phyloP scores from a whole-genome alignment of 1,139 yeast genomes.

The Kurtzmaniella quercitrusa region DNA sequence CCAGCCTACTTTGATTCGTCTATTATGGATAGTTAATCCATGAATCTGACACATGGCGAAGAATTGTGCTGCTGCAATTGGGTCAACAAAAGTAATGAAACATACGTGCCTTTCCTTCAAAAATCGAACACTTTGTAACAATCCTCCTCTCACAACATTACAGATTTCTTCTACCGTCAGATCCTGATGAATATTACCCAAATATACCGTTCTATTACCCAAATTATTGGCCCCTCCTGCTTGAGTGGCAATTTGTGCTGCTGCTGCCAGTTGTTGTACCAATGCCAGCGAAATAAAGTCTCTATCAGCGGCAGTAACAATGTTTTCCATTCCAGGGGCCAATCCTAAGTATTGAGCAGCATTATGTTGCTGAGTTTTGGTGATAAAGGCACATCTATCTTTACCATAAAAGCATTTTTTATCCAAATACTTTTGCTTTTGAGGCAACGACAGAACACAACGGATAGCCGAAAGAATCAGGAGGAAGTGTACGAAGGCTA shows the following conservation, averaged over 20 bases:
- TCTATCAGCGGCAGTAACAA: conserved; percentile 76
- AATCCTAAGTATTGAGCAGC: conserved; percentile 94
- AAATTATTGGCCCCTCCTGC: conserved; percentile 76
- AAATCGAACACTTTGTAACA: conserved; percentile 68
- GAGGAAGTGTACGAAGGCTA: conserved; percentile 59
- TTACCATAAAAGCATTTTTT: conserved; percentile 59
- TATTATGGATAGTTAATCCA: conserved; percentile 74
- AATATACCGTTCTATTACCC: conserved; percentile 88
- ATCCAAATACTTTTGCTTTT: conserved; percentile 51
- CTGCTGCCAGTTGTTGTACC: conserved; percentile 66
- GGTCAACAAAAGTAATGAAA: conserved; percentile 87
- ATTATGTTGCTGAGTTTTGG: conserved; percentile 93
- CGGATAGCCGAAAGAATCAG: conserved; percentile 55
- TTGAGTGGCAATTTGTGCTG: conserved; percentile 68
- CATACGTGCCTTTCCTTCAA: conserved; percentile 83
- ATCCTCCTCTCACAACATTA: conserved; percentile 90
- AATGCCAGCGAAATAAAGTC: conserved; percentile 57
- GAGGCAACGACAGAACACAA: conserved; percentile 55
- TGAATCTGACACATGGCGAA: conserved; percentile 84
- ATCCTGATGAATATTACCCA: conserved; percentile 83
- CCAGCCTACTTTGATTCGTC: conserved; percentile 90
- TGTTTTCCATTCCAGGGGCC: conserved; percentile 85
- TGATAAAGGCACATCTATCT: conserved; percentile 69
- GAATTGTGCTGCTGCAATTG: conserved; percentile 90
- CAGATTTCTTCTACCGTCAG: conserved; percentile 89